Evolutionary conservation across 495 filamentous ascomycete genomes (phyloP), one percentile per base, ranked within the genome.

Genomic region (Penicillium turbatum): DNA sequence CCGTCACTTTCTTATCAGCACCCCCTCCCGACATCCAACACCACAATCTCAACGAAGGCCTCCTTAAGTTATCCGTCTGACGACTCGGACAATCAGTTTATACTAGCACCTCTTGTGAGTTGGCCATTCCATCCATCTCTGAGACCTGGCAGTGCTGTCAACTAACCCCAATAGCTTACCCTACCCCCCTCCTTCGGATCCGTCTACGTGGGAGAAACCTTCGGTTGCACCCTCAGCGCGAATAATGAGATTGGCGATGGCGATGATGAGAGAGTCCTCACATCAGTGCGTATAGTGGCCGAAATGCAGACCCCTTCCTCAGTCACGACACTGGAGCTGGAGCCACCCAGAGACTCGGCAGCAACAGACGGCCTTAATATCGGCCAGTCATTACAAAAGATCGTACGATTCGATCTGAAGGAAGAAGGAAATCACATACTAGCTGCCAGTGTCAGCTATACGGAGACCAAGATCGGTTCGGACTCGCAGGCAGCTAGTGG

Each of bases 161-260:
- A 30, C 45, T 55, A 41, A 54, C 21, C 42, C 16, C 13, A 31
- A 50, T 38, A 84, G 81, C 79, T 97, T 57, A 96, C 88, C n/a
- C 83, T 97, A 3, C 93, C 93, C 6, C 88, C 90, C 1, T 83
- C 90, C 5, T 97, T 98, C 67, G 93, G 91, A 48, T 89, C 88
- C 9, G 90, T 92, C 44, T 97, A 97, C 57, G 92, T 97, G 37
- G 93, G 93, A 53, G 92, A 97, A 74, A 90, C 88, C 1, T 98
- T 98, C 69, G 82, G 83, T 44, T 98, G 93, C 72, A 93, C 92
- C 1, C 80, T 98, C 19, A 95, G 90, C 72, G 92, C 88, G 8
- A 97, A 93, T 75, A 93, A 96, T 67, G 92, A 96, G 61, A 74
- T 89, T 2, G 53, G 69, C 8, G 64, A 61, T 41, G 60, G 67